Conservation (phyloP, 768 basidiomycete genomes). For the Amanita rubescens region DNA sequence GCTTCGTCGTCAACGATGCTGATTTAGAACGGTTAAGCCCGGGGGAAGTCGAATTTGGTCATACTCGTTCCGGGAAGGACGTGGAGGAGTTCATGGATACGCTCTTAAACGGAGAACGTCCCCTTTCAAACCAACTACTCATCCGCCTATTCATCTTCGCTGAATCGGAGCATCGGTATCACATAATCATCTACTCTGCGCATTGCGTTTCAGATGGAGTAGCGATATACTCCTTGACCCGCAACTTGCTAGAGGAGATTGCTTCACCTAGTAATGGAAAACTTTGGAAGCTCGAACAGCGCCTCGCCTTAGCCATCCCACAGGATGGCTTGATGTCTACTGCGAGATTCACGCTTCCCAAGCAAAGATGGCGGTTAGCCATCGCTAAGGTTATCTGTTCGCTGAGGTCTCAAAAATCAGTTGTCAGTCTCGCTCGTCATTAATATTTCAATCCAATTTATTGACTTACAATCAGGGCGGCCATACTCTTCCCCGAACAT, state of each 20-base stretch:
- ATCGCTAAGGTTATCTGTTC: constrained; percentile 26
- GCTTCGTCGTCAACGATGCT: constrained; percentile 30
- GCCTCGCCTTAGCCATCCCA: constrained; percentile 28
- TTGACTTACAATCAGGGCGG: constrained; percentile 30
- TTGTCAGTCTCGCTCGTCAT: constrained; percentile 23
- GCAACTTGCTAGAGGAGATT: constrained; percentile 32
- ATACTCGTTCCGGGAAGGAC: constrained; percentile 22
- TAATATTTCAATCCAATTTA: too few relatives aligned
- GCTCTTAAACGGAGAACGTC: constrained; percentile 21
- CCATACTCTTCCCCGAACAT: constrained; percentile 34
- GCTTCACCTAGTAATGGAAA: constrained; percentile 9
- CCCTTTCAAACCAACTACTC: constrained; percentile 26
- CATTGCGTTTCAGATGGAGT: constrained; percentile 38
- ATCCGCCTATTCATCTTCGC: constrained; percentile 28
- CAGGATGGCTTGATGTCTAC: constrained; percentile 23
- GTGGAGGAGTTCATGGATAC: constrained; percentile 15
- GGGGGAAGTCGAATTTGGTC: constrained; percentile 26
- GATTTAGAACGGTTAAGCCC: constrained; percentile 19
- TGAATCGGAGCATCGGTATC: constrained; percentile 21
- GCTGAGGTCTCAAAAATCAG: constrained; percentile 20
- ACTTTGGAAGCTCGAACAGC: constrained; percentile 22
- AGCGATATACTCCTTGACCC: constrained; percentile 23
- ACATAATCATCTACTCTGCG: constrained; percentile 29
- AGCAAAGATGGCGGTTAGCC: constrained; percentile 32
- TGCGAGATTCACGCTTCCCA: constrained; percentile 18